Evolutionary conservation across 1,139 yeast species (phyloP).

Genomic region (Saccharomyces pastorianus): DNA sequence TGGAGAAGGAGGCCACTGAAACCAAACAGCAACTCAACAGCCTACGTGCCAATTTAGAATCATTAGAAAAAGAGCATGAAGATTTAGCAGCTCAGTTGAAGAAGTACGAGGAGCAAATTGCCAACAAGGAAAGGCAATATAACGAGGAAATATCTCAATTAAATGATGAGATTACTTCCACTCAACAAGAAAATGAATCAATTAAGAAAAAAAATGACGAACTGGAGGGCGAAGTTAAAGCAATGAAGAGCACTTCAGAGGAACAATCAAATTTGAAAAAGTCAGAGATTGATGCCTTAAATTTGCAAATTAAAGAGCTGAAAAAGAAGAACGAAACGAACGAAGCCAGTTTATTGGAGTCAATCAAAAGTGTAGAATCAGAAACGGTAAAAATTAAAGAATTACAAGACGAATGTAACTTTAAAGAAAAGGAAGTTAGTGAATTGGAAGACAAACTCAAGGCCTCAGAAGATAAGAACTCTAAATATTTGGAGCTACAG

Average conservation of each 20-base stretch:
- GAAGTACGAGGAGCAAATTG: not conserved
- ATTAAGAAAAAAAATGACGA: not conserved
- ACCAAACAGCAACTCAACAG: not conserved
- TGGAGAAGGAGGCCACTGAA: not conserved
- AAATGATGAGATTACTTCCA: not conserved
- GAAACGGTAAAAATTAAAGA: not conserved
- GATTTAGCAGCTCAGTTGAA: not conserved
- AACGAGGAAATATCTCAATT: not conserved
- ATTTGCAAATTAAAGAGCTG: constrained; percentile 5
- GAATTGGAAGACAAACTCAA: constrained; percentile 12
- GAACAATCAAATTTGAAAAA: not conserved
- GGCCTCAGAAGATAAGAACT: constrained; percentile 5
- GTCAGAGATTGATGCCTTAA: not conserved
- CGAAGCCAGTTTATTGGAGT: not conserved
- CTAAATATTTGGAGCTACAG: not conserved
- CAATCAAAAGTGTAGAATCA: not conserved
- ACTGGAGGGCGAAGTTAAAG: not conserved
- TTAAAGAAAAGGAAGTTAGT: constrained; percentile 13
- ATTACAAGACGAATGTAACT: not conserved
- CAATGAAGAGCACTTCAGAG: constrained; percentile 1
- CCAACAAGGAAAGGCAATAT: not conserved
- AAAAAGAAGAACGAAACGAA: constrained; percentile 4
- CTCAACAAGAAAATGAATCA: not conserved
- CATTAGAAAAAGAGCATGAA: not conserved
- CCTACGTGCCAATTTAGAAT: not conserved